These are phyloP conservation scores for Trichomonas tenax DNA, from an alignment of 208 protist species.

Conservation along the genomic window DNA sequence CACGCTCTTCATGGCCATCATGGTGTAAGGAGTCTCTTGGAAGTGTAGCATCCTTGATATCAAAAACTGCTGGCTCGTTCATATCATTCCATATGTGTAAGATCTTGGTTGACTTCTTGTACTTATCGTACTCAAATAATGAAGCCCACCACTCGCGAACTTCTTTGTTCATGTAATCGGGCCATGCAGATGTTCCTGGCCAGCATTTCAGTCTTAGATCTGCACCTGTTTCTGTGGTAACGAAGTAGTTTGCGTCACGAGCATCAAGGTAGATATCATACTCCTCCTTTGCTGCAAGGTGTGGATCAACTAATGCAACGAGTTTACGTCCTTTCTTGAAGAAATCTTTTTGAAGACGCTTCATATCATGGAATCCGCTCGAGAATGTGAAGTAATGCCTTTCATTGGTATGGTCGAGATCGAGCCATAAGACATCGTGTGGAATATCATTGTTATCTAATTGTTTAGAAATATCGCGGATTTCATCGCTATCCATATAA, in stretches of 20 bases:
- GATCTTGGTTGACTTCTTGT: constrained; percentile 51
- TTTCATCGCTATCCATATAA: constrained; percentile 75
- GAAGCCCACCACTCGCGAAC: constrained; percentile 49
- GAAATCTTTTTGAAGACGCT: not conserved
- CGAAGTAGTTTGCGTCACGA: not conserved
- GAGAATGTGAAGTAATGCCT: constrained; percentile 59
- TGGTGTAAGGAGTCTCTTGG: constrained; percentile 59
- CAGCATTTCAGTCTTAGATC: constrained; percentile 60
- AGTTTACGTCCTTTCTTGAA: not conserved
- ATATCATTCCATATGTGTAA: constrained; percentile 97
- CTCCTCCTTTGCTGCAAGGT: not conserved
- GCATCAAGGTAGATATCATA: not conserved
- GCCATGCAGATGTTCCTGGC: constrained; percentile 70
- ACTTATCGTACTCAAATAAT: constrained; percentile 24
- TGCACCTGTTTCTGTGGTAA: constrained; percentile 22
- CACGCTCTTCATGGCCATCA: constrained; percentile 66
- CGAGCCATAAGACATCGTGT: constrained; percentile 90
- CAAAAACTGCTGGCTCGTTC: constrained; percentile 92
- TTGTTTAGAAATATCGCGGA: constrained; percentile 33
- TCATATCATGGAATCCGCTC: not conserved
- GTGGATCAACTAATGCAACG: not conserved
- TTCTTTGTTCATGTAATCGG: constrained; percentile 70
- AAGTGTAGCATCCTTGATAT: constrained; percentile 60
- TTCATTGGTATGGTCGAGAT: constrained; percentile 94
- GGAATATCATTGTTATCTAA: constrained; percentile 31